phyloP scores from a whole-genome alignment of 2,329 filamentous ascomycete species.

The Diplodia intermedia region DNA sequence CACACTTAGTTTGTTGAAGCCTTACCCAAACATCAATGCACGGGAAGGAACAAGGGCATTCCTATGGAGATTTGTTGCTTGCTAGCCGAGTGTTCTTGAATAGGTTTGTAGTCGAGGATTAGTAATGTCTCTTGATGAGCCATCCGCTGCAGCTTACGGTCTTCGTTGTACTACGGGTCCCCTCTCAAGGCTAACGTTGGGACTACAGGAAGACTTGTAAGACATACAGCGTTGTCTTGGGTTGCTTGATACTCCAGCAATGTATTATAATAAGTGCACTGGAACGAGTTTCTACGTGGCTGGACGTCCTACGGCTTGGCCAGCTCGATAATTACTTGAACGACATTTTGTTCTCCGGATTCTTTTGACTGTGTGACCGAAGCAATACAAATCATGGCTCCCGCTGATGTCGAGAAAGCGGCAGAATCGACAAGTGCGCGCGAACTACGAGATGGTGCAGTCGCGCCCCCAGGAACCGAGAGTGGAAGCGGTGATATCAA shows the following conservation, averaged over 20 bases:
- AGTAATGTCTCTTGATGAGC: not conserved
- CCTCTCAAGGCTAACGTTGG: not conserved
- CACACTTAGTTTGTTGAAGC: not conserved
- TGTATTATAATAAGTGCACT: not conserved
- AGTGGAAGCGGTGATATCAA: not conserved
- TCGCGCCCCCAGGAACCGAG: not conserved
- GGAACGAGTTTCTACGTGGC: not conserved
- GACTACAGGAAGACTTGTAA: not conserved
- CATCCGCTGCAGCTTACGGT: not conserved
- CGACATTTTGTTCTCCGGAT: not conserved
- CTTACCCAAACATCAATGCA: not conserved
- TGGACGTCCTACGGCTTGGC: not conserved
- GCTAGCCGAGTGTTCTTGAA: not conserved
- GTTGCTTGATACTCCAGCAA: not conserved
- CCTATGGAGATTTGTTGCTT: not conserved
- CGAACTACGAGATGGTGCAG: not conserved
- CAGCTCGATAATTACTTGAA: not conserved
- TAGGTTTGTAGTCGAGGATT: not conserved
- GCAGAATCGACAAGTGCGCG: not conserved
- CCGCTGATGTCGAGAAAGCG: not conserved
- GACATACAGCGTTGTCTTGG: not conserved
- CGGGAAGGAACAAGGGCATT: not conserved
- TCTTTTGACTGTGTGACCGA: not conserved
- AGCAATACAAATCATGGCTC: not conserved
- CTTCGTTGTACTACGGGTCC: not conserved